These are phyloP conservation scores for Clonostachys rhizophaga DNA, from an alignment of 2,329 filamentous ascomycete species.

Conservation along the genomic window DNA sequence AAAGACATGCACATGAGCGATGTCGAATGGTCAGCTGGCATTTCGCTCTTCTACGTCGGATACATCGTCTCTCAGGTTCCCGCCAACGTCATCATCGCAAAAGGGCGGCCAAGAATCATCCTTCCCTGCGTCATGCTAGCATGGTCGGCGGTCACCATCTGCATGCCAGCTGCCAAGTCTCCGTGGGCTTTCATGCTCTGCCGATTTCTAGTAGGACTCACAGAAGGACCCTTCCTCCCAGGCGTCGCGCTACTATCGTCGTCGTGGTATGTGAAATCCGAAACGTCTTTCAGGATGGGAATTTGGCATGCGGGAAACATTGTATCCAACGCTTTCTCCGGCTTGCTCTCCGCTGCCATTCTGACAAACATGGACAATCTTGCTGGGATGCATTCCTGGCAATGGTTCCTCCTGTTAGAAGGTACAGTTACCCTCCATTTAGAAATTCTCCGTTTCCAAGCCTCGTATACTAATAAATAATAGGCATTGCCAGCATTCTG, in stretches of 20 bases:
- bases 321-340: slow-evolving; percentile 36
- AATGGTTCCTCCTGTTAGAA: slow-evolving; percentile 37
- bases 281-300: slow-evolving; percentile 34
- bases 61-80: slow-evolving; percentile 40
- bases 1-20: slow-evolving; percentile 25
- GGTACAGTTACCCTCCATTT: slow-evolving; percentile 14
- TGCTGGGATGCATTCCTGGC: slow-evolving; percentile 27
- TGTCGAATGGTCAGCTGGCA: slow-evolving; percentile 29
- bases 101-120: slow-evolving; percentile 23
- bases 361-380: slow-evolving; percentile 33
- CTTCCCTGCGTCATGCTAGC: slow-evolving; percentile 31
- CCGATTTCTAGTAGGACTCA: slow-evolving; percentile 21
- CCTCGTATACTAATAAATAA: slow-evolving; percentile 20
- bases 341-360: slow-evolving; percentile 35
- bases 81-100: slow-evolving; percentile 38
- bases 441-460: too few relatives aligned
- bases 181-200: slow-evolving; percentile 20
- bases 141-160: slow-evolving; percentile 35
- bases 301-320: slow-evolving; percentile 39
- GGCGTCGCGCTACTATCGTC: slow-evolving; percentile 39
- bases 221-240: slow-evolving; percentile 35
- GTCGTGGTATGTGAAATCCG: slow-evolving; percentile 40
- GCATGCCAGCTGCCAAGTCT: slow-evolving; percentile 31
- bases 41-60: slow-evolving; percentile 38
- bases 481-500: slow-evolving; percentile 17